Percentiles rank a stretch among this genome's conserved stretches.
Evolutionary conservation across 192 early-diverging fungal genomes (phyloP).

Genomic region (Podila epigama): DNA sequence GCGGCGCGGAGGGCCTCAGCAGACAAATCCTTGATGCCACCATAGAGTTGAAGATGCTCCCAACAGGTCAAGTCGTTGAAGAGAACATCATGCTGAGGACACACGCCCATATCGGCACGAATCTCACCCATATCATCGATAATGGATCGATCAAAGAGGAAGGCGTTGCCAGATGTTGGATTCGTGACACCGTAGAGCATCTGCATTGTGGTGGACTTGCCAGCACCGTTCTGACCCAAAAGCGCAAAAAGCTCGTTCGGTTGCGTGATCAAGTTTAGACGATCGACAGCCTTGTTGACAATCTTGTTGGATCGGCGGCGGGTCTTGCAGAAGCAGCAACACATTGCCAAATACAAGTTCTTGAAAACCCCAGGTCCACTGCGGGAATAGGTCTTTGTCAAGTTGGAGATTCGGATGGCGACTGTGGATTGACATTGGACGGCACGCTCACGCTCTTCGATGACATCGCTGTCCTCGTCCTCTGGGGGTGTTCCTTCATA

Average conservation of each 20-base stretch:
- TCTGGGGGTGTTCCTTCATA: conserved; percentile 26
- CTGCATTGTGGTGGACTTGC: conserved; percentile 78
- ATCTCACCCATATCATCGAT: conserved; percentile 64
- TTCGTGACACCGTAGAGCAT: conserved; percentile 76
- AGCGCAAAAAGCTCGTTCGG: conserved; percentile 67
- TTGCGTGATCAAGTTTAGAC: conserved; percentile 53
- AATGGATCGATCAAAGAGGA: conserved; percentile 66
- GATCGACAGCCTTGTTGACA: conserved; percentile 58
- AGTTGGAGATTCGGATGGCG: conserved; percentile 60
- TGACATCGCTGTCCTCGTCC: conserved; percentile 54
- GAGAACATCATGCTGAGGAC: conserved; percentile 80
- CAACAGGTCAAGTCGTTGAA: conserved; percentile 77
- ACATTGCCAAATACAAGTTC: conserved; percentile 12
- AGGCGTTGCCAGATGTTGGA: conserved; percentile 68
- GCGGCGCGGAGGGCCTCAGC: conserved; percentile 17
- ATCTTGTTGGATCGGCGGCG: conserved; percentile 32
- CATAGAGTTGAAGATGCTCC: conserved; percentile 80
- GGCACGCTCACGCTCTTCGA: conserved; percentile 52
- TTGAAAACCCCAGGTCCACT: conserved; percentile 36
- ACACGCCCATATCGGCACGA: conserved; percentile 75
- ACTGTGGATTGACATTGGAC: conserved; percentile 50
- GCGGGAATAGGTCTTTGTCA: conserved; percentile 60
- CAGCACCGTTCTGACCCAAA: conserved; percentile 81
- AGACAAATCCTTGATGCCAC: conserved; percentile 77
- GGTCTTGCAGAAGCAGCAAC: conserved; percentile 25